phyloP scores from a whole-genome alignment of 2,329 filamentous ascomycete species.

The Aspergillus vadensis region DNA sequence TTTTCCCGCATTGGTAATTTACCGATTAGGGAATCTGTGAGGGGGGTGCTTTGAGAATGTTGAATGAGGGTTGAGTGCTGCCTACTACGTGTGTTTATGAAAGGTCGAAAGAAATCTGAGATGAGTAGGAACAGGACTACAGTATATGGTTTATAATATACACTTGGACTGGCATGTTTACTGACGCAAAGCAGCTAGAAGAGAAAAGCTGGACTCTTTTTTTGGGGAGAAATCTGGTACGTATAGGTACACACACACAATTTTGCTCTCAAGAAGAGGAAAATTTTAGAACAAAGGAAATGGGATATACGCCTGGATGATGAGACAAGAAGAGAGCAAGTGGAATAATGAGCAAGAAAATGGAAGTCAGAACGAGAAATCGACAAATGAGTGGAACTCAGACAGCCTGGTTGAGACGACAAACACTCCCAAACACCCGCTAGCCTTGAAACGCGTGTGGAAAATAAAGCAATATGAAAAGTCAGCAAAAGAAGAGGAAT shows the following conservation, averaged over 20 bases:
- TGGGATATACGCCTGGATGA: neutral
- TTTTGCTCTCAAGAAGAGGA: conserved; percentile 3
- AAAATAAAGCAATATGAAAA: conserved; percentile 2
- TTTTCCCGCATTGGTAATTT: no score
- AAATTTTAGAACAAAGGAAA: conserved; percentile 4
- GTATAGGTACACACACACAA: neutral
- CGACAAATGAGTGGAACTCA: conserved; percentile 12
- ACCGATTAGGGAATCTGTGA: no score
- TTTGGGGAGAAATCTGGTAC: neutral
- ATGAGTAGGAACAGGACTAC: neutral
- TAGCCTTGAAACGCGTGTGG: conserved; percentile 16
- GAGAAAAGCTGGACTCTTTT: neutral
- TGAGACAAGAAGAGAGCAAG: neutral
- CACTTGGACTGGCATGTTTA: neutral
- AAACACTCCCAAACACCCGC: conserved; percentile 25
- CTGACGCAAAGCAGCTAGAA: conserved; percentile 1
- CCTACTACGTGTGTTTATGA: no score
- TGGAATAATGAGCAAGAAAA: neutral
- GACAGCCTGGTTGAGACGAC: conserved; percentile 20
- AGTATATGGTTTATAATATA: neutral
- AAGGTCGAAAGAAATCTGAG: no score
- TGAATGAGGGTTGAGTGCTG: no score
- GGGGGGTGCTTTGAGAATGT: no score
- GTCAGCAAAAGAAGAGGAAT: conserved; percentile 13
- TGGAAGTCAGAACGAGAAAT: neutral